Base-by-base conservation (phyloP, 2,329 filamentous ascomycete genomes). In the Parastagonospora nodorum region DNA sequence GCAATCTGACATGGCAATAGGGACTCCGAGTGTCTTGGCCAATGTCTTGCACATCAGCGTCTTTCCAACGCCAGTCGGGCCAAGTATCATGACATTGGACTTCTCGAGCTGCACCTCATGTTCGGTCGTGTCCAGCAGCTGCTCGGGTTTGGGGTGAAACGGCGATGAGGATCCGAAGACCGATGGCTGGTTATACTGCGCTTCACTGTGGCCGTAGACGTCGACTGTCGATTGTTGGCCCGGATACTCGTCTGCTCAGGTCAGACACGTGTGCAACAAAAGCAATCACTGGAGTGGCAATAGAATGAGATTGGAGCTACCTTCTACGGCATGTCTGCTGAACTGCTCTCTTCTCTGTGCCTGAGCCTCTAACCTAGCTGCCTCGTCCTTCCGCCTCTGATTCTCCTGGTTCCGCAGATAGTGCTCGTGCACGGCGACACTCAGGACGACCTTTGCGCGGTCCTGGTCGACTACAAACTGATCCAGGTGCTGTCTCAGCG, bases 381-480 rank as follows among this genome's bases (percentile, higher is more conserved):
- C 85, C 64, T 96, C 92, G 47, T 92, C 86, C 59, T 94, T 85
- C 51, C 88, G 85, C 42, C 91, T 81, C 65, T 91, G 83, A 19
- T 88, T 68, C 73, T 89, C 86, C 63, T 92, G 87, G 52, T 96
- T 84, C 40, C 90, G 85, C 74, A 97, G 91, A 70, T 97, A 97
- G 72, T 99, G 94, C 69, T 97, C 97, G 78, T 96, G 97, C 27
- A 99, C 89, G 6, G 93, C 92, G 3, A 93, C 88, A 58, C 91
- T 94, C 57, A 97, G 86, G 11, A 92, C 90, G 74, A 96, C 95
- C 80, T 99, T 94, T 12, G 94, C 92, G 52, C 91, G 86, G 60
- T 97, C 91, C 74, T 99, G 94, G 35, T 93, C 94, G 4, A 99
- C 93, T 1, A 99, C 93, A 71, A 95, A 99, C 69, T 94, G 89